phyloP scores from a whole-genome alignment of 305 asterid genomes.

The Fraxinus greggii region DNA sequence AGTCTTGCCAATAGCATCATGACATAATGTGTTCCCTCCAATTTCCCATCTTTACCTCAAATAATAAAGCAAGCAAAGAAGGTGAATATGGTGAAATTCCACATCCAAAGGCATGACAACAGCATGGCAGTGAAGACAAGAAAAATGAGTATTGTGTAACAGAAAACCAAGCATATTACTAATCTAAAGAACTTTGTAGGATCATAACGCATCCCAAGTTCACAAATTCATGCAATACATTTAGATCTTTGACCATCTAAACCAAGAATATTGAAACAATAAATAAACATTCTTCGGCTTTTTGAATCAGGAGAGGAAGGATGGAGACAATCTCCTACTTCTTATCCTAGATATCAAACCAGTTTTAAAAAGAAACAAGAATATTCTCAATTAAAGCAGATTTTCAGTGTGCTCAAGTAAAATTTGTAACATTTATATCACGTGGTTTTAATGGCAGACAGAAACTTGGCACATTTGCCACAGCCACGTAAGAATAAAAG shows the following conservation, averaged over 20 bases:
- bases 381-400: not conserved
- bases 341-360: not conserved
- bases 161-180: not conserved
- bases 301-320: not conserved
- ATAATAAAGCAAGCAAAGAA: not conserved
- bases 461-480: conserved; percentile 1
- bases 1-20: not conserved
- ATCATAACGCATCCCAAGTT: not conserved
- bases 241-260: not conserved
- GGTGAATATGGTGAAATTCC: not conserved
- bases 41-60: not conserved
- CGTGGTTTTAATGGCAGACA: not conserved
- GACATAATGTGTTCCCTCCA: not conserved
- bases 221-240: not conserved
- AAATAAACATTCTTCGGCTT: not conserved
- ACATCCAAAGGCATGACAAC: not conserved
- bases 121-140: not conserved
- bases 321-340: not conserved
- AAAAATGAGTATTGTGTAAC: not conserved
- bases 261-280: not conserved
- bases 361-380: not conserved
- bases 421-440: not conserved
- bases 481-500: conserved; percentile 20
- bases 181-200: not conserved
- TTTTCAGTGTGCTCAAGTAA: not conserved